These are phyloP conservation scores for Azolla pinnata DNA, from an alignment of 75 land plant genomes.

Conservation along the genomic window DNA sequence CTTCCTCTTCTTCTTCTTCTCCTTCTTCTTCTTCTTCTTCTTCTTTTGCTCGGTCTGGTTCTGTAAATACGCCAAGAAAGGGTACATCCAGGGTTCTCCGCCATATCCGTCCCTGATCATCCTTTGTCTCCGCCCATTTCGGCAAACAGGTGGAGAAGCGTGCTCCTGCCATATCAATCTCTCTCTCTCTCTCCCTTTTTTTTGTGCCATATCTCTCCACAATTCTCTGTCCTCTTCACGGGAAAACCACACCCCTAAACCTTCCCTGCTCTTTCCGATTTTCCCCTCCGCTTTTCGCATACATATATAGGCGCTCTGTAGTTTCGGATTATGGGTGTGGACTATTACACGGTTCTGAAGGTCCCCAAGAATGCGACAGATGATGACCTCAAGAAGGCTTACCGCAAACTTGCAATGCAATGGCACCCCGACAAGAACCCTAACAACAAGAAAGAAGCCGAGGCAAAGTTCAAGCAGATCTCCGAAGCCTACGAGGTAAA, in stretches of 20 bases:
- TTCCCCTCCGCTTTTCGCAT: neutral
- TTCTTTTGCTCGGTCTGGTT: neutral
- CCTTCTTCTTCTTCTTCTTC: neutral
- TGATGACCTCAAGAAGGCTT: slow-evolving; percentile 38
- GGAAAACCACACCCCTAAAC: neutral
- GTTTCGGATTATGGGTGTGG: slow-evolving; percentile 24
- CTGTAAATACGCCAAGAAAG: neutral
- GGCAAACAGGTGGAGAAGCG: too few species aligned
- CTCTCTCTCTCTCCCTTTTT: too few species aligned
- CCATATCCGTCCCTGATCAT: neutral
- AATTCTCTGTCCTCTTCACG: neutral
- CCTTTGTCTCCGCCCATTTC: neutral
- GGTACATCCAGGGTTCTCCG: neutral
- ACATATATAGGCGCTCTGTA: neutral
- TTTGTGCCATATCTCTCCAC: neutral
- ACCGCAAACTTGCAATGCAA: slow-evolving; percentile 39
- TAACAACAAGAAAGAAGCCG: slow-evolving; percentile 36
- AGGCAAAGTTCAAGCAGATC: slow-evolving; percentile 46
- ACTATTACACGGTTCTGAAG: slow-evolving; percentile 28
- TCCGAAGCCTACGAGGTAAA: slow-evolving; percentile 40
- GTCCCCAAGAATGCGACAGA: slow-evolving; percentile 26
- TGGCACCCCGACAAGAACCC: slow-evolving; percentile 52
- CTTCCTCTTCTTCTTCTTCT: neutral
- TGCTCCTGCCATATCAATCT: too few species aligned
- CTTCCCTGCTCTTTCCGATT: neutral